Conservation (phyloP, 139 green algal species). For the Chlorella vulgaris region DNA sequence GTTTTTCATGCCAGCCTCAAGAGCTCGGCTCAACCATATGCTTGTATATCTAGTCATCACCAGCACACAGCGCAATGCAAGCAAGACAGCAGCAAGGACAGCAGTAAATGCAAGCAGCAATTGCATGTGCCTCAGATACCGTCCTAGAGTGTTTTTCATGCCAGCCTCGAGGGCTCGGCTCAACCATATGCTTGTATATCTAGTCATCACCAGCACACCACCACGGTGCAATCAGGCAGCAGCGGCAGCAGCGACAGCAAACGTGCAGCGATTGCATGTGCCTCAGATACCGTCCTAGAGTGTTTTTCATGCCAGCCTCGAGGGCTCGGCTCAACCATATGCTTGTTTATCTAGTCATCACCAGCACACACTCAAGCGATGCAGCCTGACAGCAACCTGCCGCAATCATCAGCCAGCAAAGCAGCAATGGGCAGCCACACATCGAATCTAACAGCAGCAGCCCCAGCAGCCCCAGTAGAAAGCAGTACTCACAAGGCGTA, state of each 20-base stretch:
- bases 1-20: slow-evolving; percentile 7
- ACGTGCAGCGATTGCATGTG: no score
- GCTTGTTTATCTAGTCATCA: not conserved
- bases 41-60: not conserved
- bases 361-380: no score
- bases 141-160: slow-evolving; percentile 21
- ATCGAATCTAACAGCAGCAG: not conserved
- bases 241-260: not conserved
- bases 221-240: not conserved
- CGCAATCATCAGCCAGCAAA: not conserved
- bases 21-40: slow-evolving; percentile 22
- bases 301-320: slow-evolving; percentile 8
- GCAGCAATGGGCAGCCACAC: not conserved
- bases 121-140: slow-evolving; percentile 16
- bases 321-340: slow-evolving; percentile 19
- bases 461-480: not conserved
- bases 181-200: slow-evolving; percentile 33
- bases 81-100: not conserved
- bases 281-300: slow-evolving; percentile 20
- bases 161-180: not conserved
- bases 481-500: slow-evolving; percentile 66
- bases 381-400: not conserved
- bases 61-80: not conserved
- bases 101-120: not conserved
- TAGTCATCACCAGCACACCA: not conserved